Base-by-base conservation (phyloP, 169 alveolate genomes). In the Plasmodium blacklocki region DNA sequence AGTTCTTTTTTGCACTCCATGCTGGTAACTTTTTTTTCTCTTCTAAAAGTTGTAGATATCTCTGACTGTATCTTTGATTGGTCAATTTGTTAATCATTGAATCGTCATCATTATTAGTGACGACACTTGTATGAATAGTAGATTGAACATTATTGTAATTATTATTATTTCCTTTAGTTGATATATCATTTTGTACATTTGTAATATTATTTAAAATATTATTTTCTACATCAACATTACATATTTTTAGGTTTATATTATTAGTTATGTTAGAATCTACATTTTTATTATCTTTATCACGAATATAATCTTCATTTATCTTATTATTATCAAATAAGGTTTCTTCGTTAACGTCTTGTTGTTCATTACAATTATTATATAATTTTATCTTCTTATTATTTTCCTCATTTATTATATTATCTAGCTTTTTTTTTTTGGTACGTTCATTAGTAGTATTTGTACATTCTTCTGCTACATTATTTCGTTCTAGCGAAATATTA, bases 21-120 rank as follows among this genome's bases (percentile, higher is more conserved):
- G 98, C 97, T 3, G 98, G 98, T 21, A 96, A 93, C 89, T 88
- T 80, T 73, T 96, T 93, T 29, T 98, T 74, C 45, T 73, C 88
- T 88, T 95, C 97, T 60, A 96, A 89, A 1, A 96, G 64, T 15
- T 91, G 88, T 64, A 94, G 93, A 92, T 96, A 96, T 63, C 96
- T 89, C 29, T 74, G 88, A 11, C 96, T 85, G 52, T 91, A 96
- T 45, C 95, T 89, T 32, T 83, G 39, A 63, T 83, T 83, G 8
- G 91, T 83, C 15, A 83, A 49, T 70, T 83, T 83, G 32, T 83
- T 83, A 18, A 83, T 68, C 7, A 80, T 70, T 29, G n/a, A 18
- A 26, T 32, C 15, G 12, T 68, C 73, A 4, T 43, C 45, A 32
- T 32, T 32, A 32, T 32, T 32, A 7, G 8, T 32, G 45, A 32